Conservation (phyloP, 108 stramenopile species). For the Cafeteria roenbergensis region DNA sequence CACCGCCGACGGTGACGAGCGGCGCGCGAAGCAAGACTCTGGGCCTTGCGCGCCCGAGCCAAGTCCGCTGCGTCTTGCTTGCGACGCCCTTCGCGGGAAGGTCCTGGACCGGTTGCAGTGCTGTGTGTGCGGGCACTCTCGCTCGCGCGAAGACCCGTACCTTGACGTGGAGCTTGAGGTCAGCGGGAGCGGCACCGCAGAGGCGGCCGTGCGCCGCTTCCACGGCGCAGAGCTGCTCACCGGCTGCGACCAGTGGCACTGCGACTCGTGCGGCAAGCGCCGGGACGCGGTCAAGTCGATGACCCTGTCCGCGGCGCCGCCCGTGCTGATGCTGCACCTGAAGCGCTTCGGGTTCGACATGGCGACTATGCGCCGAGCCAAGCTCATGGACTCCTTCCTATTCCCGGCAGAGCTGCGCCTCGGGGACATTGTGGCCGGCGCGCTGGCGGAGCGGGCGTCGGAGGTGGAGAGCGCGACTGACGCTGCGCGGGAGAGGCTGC, state of each 20-base stretch:
- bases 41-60: no score
- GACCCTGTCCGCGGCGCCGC: conserved; percentile 18
- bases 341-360: conserved; percentile 35
- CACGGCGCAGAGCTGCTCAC: not conserved
- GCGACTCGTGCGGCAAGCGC: not conserved
- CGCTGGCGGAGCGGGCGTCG: not conserved
- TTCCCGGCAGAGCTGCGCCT: conserved; percentile 15
- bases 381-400: conserved; percentile 16
- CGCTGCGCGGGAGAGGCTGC: not conserved
- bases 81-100: conserved; percentile 17
- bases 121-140: conserved; percentile 8
- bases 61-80: no score
- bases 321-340: conserved; percentile 32
- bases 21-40: conserved; percentile 30
- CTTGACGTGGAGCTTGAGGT: conserved; percentile 23
- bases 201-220: not conserved
- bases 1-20: conserved; percentile 21
- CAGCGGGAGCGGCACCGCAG: not conserved
- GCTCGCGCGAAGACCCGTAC: conserved; percentile 13
- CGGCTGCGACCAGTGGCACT: not conserved
- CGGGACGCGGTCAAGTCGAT: conserved; percentile 22
- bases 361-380: not conserved
- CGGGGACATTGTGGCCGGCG: not conserved
- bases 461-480: not conserved
- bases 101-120: conserved; percentile 23